phyloP scores from a whole-genome alignment of 768 basidiomycete genomes.

The Agaricus subrufescens region DNA sequence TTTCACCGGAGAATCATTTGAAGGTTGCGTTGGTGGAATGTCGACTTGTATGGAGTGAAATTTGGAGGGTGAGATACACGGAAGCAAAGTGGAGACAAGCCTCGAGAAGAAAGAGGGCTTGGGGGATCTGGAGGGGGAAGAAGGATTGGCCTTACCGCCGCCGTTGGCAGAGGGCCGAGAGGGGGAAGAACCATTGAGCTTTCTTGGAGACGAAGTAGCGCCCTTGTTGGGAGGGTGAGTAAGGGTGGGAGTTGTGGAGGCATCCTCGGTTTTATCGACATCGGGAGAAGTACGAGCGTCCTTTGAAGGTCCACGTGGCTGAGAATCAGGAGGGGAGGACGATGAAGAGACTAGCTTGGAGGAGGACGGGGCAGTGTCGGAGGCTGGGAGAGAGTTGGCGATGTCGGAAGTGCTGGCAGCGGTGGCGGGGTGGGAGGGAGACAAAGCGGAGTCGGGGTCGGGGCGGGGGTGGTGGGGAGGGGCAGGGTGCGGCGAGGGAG shows the following conservation, averaged over 20 bases:
- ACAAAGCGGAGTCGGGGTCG: background rate
- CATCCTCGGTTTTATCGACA: conserved; percentile 21
- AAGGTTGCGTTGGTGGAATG: conserved; percentile 17
- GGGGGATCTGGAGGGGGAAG: conserved; percentile 12
- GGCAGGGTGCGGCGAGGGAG: background rate
- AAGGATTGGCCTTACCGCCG: conserved; percentile 11
- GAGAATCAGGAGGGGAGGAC: conserved; percentile 3
- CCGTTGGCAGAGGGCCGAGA: conserved; percentile 14
- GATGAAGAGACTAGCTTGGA: conserved; percentile 9
- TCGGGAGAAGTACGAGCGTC: conserved; percentile 16
- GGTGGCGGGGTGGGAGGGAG: background rate
- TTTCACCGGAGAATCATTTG: conserved; percentile 13
- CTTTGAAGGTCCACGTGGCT: conserved; percentile 20
- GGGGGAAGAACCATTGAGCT: conserved; percentile 14
- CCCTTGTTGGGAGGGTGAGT: conserved; percentile 6
- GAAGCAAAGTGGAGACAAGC: conserved; percentile 58
- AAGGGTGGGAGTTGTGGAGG: conserved; percentile 20
- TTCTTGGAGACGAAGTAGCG: background rate
- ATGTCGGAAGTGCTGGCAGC: conserved; percentile 8
- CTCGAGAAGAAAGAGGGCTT: conserved; percentile 56
- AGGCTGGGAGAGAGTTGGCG: conserved; percentile 3
- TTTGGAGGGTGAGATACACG: conserved; percentile 55
- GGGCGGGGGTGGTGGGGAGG: conserved; percentile 1
- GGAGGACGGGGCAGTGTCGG: background rate
- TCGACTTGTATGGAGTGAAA: conserved; percentile 43